Conservation (phyloP, 345 rosid genomes). For the Hibiscus syriacus region DNA sequence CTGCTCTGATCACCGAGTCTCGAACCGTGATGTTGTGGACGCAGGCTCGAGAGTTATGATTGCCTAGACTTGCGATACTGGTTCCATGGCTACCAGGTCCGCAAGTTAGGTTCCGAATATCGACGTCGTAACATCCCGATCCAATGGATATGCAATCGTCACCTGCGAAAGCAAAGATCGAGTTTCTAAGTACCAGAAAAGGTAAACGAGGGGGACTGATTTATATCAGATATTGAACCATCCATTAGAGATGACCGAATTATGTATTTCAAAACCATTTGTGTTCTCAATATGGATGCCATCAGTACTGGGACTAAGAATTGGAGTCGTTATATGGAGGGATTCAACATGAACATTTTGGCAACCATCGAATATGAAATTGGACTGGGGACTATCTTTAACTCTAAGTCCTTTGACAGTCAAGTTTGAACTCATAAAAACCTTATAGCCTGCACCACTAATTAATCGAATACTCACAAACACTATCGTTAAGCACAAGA, state of each 20-base stretch:
- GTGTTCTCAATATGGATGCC: constrained; percentile 81
- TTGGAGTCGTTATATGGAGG: constrained; percentile 66
- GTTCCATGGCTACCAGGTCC: constrained; percentile 98
- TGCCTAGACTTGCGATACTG: constrained; percentile 94
- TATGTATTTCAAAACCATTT: constrained; percentile 52
- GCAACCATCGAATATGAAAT: constrained; percentile 68
- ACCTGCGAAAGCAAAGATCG: constrained; percentile 34
- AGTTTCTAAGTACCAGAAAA: background rate
- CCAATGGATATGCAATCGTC: constrained; percentile 97
- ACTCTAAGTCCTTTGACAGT: constrained; percentile 55
- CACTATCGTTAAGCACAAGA: too few relatives aligned
- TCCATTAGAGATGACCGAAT: constrained; percentile 87
- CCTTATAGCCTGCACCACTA: constrained; percentile 36
- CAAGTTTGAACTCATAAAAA: constrained; percentile 69
- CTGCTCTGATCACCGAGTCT: constrained; percentile 61
- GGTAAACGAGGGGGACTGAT: background rate
- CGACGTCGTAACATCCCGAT: constrained; percentile 74
- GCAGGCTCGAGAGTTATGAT: constrained; percentile 76
- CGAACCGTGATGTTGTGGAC: constrained; percentile 82
- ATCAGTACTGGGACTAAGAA: constrained; percentile 81
- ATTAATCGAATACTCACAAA: too few relatives aligned
- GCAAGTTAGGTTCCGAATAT: constrained; percentile 79
- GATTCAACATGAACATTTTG: constrained; percentile 37
- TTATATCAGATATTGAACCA: background rate
- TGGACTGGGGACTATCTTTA: constrained; percentile 75